Conservation (phyloP, 495 filamentous ascomycete genomes). For the Cryomyces minteri region DNA sequence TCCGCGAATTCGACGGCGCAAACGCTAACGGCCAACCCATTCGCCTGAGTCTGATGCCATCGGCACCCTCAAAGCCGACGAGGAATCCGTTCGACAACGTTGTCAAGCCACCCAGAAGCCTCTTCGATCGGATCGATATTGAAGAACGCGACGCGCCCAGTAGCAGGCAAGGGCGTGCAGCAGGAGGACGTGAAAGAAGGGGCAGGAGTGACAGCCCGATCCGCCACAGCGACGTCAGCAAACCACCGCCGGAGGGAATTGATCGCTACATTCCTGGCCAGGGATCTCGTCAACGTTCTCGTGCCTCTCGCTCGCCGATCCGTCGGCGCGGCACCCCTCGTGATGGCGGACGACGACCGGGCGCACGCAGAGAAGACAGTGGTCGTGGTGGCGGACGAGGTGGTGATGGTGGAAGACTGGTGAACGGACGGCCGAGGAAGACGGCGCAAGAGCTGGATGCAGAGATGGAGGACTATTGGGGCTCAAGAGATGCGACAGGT, state of each 20-base stretch:
- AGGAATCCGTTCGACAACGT: constrained; percentile 41
- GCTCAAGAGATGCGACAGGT: constrained; percentile 2
- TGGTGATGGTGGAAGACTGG: constrained; percentile 7
- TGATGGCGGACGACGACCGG: constrained; percentile 31
- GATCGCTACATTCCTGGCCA: constrained; percentile 71
- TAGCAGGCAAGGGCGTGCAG: constrained; percentile 1
- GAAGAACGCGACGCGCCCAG: constrained; percentile 7
- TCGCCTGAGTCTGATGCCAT: constrained; percentile 48
- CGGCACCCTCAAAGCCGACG: constrained; percentile 20
- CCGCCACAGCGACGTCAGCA: constrained; percentile 43
- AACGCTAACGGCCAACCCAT: constrained; percentile 87
- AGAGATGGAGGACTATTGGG: constrained; percentile 94
- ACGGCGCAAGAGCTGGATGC: constrained; percentile 84
- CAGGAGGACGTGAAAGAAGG: constrained; percentile 19
- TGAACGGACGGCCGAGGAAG: constrained; percentile 54
- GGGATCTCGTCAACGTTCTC: constrained; percentile 20
- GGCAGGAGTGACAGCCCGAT: constrained; percentile 27
- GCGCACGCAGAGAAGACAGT: constrained; percentile 14
- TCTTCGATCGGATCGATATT: constrained; percentile 57
- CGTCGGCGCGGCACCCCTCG: constrained; percentile 18
- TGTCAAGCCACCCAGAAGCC: constrained; percentile 33
- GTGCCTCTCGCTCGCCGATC: constrained; percentile 15
- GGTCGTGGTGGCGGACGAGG: constrained; percentile 18
- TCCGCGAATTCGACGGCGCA: constrained; percentile 71
- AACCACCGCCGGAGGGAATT: constrained; percentile 49